A percentile compares a stretch with the other conserved stretches of the same genome.
Evolutionary conservation across 257 asterid genomes (phyloP).

Genomic region (Solanum pennellii): DNA sequence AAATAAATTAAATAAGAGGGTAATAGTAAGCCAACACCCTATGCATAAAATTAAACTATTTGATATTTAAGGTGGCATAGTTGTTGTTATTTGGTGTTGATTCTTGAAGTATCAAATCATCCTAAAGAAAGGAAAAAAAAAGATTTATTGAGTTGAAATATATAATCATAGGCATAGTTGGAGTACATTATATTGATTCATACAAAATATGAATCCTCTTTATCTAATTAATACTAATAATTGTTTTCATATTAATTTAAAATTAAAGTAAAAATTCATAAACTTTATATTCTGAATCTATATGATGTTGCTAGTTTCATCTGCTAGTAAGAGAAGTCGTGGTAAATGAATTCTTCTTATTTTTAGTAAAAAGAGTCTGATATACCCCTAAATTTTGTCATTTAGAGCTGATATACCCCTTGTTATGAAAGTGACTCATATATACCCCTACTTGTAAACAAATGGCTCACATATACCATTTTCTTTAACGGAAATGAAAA

Average conservation of each 20-base stretch:
- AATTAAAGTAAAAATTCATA: not conserved
- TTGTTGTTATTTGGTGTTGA: not conserved
- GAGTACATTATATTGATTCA: not conserved
- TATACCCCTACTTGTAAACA: no score
- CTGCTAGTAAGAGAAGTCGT: no score
- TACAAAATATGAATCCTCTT: not conserved
- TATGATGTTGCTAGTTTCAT: no score
- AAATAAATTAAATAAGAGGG: not conserved
- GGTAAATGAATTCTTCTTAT: no score
- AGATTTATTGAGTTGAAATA: not conserved
- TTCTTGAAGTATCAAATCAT: not conserved
- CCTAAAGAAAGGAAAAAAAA: no score
- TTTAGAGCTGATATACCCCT: no score
- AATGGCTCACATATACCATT: no score
- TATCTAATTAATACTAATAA: no score
- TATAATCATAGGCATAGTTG: not conserved
- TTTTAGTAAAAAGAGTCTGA: no score
- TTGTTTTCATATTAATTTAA: not conserved
- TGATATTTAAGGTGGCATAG: not conserved
- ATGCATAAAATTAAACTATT: not conserved
- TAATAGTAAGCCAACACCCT: not conserved
- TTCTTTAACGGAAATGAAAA: no score
- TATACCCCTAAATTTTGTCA: fast-evolving
- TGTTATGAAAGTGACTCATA: no score
- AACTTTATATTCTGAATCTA: not conserved